Percentiles rank a stretch among this genome's conserved stretches.
These are phyloP conservation scores for Corrigiola litoralis DNA, from an alignment of 179 eudicot species.

Conservation along the genomic window DNA sequence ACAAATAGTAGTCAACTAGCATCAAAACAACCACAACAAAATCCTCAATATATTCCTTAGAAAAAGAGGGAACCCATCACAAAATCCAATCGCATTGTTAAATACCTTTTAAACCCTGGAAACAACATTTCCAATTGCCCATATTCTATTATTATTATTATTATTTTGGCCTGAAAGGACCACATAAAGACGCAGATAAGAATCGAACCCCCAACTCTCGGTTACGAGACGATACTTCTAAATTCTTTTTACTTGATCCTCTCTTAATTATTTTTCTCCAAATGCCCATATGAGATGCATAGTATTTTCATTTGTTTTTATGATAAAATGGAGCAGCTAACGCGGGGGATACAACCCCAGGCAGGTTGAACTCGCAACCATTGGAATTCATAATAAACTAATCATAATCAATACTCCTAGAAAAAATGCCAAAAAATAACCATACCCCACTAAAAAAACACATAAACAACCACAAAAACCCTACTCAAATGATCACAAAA, in stretches of 20 bases:
- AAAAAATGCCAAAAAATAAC: not conserved
- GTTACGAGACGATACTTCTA: too few species aligned
- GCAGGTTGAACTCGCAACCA: too few species aligned
- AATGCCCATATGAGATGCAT: too few species aligned
- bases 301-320: too few species aligned
- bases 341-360: too few species aligned
- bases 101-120: not conserved
- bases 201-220: too few species aligned
- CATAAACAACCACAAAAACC: slow-evolving; percentile 19
- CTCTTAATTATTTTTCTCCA: too few species aligned
- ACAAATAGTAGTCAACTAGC: not conserved
- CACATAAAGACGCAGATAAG: too few species aligned
- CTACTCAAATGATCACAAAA: slow-evolving; percentile 1
- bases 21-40: not conserved
- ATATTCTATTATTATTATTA: too few species aligned
- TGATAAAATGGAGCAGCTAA: too few species aligned
- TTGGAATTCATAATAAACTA: not conserved
- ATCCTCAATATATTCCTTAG: not conserved
- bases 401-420: not conserved
- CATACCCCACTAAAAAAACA: not conserved
- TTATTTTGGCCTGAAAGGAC: too few species aligned
- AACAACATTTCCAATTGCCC: not conserved
- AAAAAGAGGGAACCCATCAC: not conserved
- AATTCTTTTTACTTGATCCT: too few species aligned
- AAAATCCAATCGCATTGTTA: slow-evolving; percentile 4